Base-by-base conservation (phyloP, 192 early-diverging fungal species). In the Rhizophlyctis rosea region DNA sequence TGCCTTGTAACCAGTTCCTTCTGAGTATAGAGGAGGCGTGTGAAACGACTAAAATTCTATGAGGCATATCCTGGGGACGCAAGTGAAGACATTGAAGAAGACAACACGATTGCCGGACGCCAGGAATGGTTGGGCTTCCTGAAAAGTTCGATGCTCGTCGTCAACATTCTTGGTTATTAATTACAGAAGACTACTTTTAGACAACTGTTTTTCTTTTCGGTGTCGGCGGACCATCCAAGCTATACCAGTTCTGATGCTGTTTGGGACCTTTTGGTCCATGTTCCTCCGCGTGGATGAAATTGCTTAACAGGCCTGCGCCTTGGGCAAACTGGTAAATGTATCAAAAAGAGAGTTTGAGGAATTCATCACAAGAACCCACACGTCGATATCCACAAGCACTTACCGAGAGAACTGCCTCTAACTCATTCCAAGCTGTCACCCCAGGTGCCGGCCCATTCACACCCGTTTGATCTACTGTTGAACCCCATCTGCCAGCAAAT, bases 201-300 rank as follows among this genome's bases (percentile, higher is more conserved):
- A n/a, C n/a, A n/a, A n/a, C n/a, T n/a, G n/a, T n/a, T n/a, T n/a
- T n/a, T n/a, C n/a, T n/a, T n/a, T n/a, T n/a, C n/a, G n/a, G n/a
- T n/a, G n/a, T n/a, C n/a, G n/a, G n/a, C n/a, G 67, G 67, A 48
- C 4, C 21, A 32, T 68, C 67, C 13, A 68, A 59, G 21, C 50
- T 61, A 29, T 68, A 68, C 67, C 67, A 68, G 5, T 36, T 61
- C 9, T 44, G 49, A 62, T 68, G 67, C 34, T 68, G 67, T 24
- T 59, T 58, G 18, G 67, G 67, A 4, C 67, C 67, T 56, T 68
- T 68, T 31, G 67, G 67, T 1, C 55, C 65, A 11, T 31, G 18
- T 51, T 68, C 59, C 32, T 54, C 34, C 33, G 33, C 49, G 29
- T 34, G 61, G 16, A 68, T 59, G 31, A 68, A 68, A 28, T 61